Evolutionary conservation across 2,329 filamentous ascomycete genomes (phyloP), one percentile per base, ranked within the genome.

Genomic region (Tolypocladium tundrense): DNA sequence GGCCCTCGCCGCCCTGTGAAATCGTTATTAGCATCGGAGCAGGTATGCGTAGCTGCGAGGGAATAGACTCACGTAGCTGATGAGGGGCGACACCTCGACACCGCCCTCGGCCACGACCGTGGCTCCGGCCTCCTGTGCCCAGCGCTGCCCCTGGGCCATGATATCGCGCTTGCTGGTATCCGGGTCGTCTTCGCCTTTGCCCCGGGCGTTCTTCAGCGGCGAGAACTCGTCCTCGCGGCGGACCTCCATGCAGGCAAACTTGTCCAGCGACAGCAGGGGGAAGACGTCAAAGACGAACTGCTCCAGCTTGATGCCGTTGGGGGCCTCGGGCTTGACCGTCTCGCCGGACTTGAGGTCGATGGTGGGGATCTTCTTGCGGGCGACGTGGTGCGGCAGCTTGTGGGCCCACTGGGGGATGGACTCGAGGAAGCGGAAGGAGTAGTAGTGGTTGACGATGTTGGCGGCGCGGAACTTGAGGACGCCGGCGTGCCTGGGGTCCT

Each of bases 371-470:
- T 99, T 99, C 88, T 99, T 99, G 73, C 88, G 86, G 51, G 94
- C 94, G 62, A 99, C 87, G 79, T 99, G 94, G 74, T 97, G 94
- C 19, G 93, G 93, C 56, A 99, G 84, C 73, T 87, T 85, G 76
- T 91, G 82, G 21, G 84, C 86, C 90, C 91, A 97, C 66, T 85
- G 77, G 59, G 94, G 91, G 66, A 97, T 96, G 62, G 85, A 88
- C 73, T 96, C 88, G 54, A 99, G 83, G 82, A 97, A 97, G 65
- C 83, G 78, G 80, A 92, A 93, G 53, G 91, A 96, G 79, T 99
- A 99, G 84, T 97, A 99, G 82, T 99, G 94, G 81, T 99, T 99
- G 77, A 99, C 94, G 67, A 99, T 99, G 79, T 99, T 99, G 69
- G 93, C 94, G 59, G 94, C 93, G 61, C 94, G 88, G 86, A 96